Base-by-base conservation (phyloP, 495 filamentous ascomycete species). In the Echria macrotheca region DNA sequence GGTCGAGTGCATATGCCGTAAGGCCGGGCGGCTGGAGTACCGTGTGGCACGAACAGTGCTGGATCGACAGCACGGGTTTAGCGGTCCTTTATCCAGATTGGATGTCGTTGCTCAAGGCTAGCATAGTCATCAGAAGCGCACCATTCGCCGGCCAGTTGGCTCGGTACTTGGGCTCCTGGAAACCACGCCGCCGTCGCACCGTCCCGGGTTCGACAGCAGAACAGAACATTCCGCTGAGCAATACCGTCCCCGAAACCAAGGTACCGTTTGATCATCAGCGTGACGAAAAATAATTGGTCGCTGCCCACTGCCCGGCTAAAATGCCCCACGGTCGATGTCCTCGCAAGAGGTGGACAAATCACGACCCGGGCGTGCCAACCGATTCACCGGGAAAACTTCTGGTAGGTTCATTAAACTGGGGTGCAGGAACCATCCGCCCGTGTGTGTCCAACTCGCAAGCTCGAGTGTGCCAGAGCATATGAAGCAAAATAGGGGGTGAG, bases 41-140 rank as follows among this genome's bases (percentile, higher is more conserved):
- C 70, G 1, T 69, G 69, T 14, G 83, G 78, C 45, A 63, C 76
- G 59, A 83, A 78, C 9, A 69, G 81, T n/a, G 68, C 77, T 21
- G 79, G 79, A 29, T 76, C 73, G 5, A 71, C 81, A 5, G 78
- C 50, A 77, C 72, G 14, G 78, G 82, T 58, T 82, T 82, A 49
- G 70, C 73, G n/a, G 53, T 82, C 11, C 64, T 84, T 41, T 85
- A 82, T 58, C 77, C 74, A 26, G 63, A 70, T 39, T 65, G 75
- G 55, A 71, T 74, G 56, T 74, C 73, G 23, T 44, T 78, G 21
- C 63, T 77, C 83, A 45, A 83, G 82, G 59, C 72, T 73, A 46
- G 75, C 77, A 7, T 71, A 80, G 19, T n/a, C 70, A 82, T 44
- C 74, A 78, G 8, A 59, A 67, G 47, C 69, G 77, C 37, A 78